Conservation (phyloP, 139 green algal genomes). For the Monoraphidium neglectum region DNA sequence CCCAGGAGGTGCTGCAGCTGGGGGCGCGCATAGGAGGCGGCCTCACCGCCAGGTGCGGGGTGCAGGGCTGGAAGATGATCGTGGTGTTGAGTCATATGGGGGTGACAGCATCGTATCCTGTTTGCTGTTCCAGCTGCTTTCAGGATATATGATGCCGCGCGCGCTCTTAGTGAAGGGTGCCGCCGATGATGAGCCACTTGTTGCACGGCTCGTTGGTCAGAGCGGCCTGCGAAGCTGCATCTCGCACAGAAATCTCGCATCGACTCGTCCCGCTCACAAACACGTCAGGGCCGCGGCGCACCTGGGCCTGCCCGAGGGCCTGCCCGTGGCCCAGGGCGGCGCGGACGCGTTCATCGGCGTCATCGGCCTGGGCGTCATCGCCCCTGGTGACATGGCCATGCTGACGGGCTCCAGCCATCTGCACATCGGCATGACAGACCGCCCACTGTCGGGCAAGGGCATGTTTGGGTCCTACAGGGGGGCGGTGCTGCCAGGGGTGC, state of each 20-base stretch:
- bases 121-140: too few relatives aligned
- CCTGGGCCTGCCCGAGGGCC: conserved; percentile 64
- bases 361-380: conserved; percentile 76
- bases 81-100: too few relatives aligned
- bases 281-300: conserved; percentile 49
- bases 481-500: conserved; percentile 62
- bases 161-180: too few relatives aligned
- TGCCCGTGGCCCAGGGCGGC: conserved; percentile 67
- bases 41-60: conserved; percentile 47
- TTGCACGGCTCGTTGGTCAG: too few relatives aligned
- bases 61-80: too few relatives aligned
- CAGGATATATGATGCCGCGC: too few relatives aligned
- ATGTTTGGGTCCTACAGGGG: conserved; percentile 79
- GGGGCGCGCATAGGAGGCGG: conserved; percentile 60
- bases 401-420: conserved; percentile 69
- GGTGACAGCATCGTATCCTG: too few relatives aligned
- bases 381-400: conserved; percentile 74
- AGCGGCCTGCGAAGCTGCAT: too few relatives aligned
- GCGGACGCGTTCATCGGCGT: conserved; percentile 84
- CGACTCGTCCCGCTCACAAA: too few relatives aligned
- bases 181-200: too few relatives aligned
- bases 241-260: too few relatives aligned
- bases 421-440: conserved; percentile 68
- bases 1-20: conserved; percentile 54
- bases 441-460: conserved; percentile 54